Percentiles rank a stretch among this genome's conserved stretches.
Evolutionary conservation across 768 basidiomycete genomes (phyloP).

Genomic region (Asterophora lycoperdoides): DNA sequence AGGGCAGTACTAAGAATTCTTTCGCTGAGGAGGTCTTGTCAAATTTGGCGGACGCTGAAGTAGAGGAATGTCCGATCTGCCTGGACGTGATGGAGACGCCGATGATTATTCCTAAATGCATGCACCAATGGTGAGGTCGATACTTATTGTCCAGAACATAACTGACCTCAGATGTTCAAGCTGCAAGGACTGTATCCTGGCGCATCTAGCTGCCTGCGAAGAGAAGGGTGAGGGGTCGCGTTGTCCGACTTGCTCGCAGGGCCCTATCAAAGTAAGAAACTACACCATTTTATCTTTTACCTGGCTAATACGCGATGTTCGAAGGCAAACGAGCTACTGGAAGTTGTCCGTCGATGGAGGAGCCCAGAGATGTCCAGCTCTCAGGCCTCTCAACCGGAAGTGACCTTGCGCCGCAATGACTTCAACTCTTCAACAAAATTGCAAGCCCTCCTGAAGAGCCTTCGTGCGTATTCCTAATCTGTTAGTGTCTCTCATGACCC

Average conservation of each 20-base stretch:
- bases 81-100: slow-evolving; percentile 72
- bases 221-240: slow-evolving; percentile 65
- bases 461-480: slow-evolving; percentile 42
- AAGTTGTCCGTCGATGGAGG: slow-evolving; percentile 46
- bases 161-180: slow-evolving; percentile 30
- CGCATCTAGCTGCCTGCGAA: slow-evolving; percentile 63
- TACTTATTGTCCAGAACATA: background rate
- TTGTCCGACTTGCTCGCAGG: slow-evolving; percentile 78
- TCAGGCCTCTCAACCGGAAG: slow-evolving; percentile 35
- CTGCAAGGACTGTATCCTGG: slow-evolving; percentile 88
- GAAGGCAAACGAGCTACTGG: slow-evolving; percentile 58
- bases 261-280: slow-evolving; percentile 53
- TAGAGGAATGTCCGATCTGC: slow-evolving; percentile 75
- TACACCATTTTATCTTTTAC: background rate
- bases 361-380: slow-evolving; percentile 23
- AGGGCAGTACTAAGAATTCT: slow-evolving; percentile 28
- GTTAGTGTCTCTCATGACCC: background rate
- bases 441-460: slow-evolving; percentile 70
- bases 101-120: slow-evolving; percentile 67
- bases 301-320: background rate
- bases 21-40: slow-evolving; percentile 67
- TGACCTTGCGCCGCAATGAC: slow-evolving; percentile 72
- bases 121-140: slow-evolving; percentile 64
- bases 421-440: slow-evolving; percentile 91
- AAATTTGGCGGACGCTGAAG: slow-evolving; percentile 50